Evolutionary conservation across 257 asterid genomes (phyloP).

Genomic region (Solanum clarkiae): DNA sequence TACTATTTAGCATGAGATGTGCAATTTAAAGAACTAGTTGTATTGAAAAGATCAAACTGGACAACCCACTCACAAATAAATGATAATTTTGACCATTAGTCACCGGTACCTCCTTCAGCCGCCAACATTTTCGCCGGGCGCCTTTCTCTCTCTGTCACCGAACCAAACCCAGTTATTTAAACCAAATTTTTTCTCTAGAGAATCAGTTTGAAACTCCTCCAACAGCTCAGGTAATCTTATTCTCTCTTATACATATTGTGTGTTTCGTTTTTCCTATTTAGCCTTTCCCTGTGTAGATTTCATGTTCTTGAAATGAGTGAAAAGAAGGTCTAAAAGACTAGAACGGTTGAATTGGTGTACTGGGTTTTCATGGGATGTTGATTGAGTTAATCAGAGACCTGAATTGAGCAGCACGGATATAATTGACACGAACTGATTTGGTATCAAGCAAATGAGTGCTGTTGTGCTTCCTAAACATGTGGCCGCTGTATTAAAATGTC

Average conservation of each 20-base stretch:
- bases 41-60: no score
- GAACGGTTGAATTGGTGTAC: slow-evolving; percentile 5
- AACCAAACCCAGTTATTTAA: background rate
- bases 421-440: background rate
- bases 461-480: slow-evolving; percentile 79
- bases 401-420: slow-evolving; percentile 2
- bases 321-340: background rate
- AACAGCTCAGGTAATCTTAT: background rate
- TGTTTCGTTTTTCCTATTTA: background rate
- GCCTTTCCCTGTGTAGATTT: background rate
- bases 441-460: slow-evolving; percentile 33
- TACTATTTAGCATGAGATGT: no score
- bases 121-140: background rate
- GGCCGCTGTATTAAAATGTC: slow-evolving; percentile 57
- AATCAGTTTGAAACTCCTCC: background rate
- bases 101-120: background rate
- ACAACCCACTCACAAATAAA: no score
- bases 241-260: background rate
- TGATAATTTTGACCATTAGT: no score
- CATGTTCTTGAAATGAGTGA: background rate
- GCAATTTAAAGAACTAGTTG: no score
- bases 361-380: background rate
- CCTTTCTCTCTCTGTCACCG: background rate
- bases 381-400: background rate
- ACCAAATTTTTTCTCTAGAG: background rate